Evolutionary conservation across 371 early-diverging fungal genomes (phyloP).

Genomic region (Rhizopus microsporus): DNA sequence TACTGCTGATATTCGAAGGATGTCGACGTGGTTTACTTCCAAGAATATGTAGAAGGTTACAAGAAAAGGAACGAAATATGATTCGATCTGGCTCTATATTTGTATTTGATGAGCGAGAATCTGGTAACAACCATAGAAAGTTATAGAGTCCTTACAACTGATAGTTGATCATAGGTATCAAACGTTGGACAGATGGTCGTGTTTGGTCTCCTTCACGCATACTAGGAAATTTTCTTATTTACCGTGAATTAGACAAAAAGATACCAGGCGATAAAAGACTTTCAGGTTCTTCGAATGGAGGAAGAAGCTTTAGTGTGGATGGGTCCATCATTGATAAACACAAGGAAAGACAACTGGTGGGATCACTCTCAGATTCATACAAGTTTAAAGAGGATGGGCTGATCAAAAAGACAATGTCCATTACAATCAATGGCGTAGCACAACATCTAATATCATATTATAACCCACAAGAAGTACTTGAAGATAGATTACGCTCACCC

Average conservation of each 20-base stretch:
- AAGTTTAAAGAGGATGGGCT: slow-evolving; percentile 78
- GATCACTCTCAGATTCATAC: slow-evolving; percentile 64
- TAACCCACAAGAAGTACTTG: slow-evolving; percentile 69
- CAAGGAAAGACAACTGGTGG: slow-evolving; percentile 60
- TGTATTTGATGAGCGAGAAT: slow-evolving; percentile 87
- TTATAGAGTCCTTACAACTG: too few relatives aligned
- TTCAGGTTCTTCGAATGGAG: slow-evolving; percentile 14
- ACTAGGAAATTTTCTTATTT: slow-evolving; percentile 62
- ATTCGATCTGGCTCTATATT: slow-evolving; percentile 88
- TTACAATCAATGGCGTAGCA: slow-evolving; percentile 72
- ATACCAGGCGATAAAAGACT: slow-evolving; percentile 23
- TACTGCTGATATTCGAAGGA: slow-evolving; percentile 81
- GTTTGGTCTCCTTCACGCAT: slow-evolving; percentile 74
- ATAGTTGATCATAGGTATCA: slow-evolving; percentile 48
- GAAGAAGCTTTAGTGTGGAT: slow-evolving; percentile 29
- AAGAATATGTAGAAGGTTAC: slow-evolving; percentile 77
- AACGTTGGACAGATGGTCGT: slow-evolving; percentile 77
- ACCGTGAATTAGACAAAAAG: slow-evolving; percentile 60
- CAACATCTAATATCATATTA: slow-evolving; percentile 89
- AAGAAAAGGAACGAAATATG: slow-evolving; percentile 72
- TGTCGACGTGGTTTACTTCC: slow-evolving; percentile 66
- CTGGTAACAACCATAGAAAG: slow-evolving; percentile 49
- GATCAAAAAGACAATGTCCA: slow-evolving; percentile 85
- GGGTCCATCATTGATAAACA: slow-evolving; percentile 39
- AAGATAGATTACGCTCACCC: slow-evolving; percentile 60